phyloP scores from a whole-genome alignment of 495 filamentous ascomycete genomes.

The Aspergillus conjunctus region DNA sequence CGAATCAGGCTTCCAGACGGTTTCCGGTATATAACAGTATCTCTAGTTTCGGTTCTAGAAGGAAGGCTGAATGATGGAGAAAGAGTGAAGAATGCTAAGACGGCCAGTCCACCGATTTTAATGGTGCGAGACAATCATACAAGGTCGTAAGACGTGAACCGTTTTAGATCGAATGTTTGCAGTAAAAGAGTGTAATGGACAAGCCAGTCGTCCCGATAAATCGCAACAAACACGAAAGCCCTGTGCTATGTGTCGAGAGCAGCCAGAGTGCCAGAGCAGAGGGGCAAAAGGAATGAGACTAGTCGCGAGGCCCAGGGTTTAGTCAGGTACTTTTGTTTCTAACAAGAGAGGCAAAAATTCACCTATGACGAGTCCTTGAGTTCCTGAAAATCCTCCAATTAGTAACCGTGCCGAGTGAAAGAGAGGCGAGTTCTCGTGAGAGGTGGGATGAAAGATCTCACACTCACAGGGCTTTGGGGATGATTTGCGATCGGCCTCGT shows the following conservation, averaged over 20 bases:
- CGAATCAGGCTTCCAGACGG: slow-evolving; percentile 53
- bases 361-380: slow-evolving; percentile 4
- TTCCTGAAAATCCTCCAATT: slow-evolving; percentile 12
- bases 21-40: neutral
- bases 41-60: slow-evolving; percentile 45
- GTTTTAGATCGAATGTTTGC: neutral
- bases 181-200: slow-evolving; percentile 38
- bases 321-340: neutral
- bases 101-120: slow-evolving; percentile 18
- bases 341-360: slow-evolving; percentile 3
- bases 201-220: slow-evolving; percentile 29
- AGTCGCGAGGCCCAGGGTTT: slow-evolving; percentile 8
- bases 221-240: slow-evolving; percentile 10
- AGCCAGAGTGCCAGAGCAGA: slow-evolving; percentile 30
- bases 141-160: neutral
- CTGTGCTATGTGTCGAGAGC: slow-evolving; percentile 15
- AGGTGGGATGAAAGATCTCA: slow-evolving; percentile 21
- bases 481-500: slow-evolving; percentile 29
- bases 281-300: slow-evolving; percentile 29
- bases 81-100: slow-evolving; percentile 12
- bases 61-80: slow-evolving; percentile 8
- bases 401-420: slow-evolving; percentile 13
- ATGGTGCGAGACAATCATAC: slow-evolving; percentile 12
- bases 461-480: slow-evolving; percentile 19
- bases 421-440: slow-evolving; percentile 16